Percentiles rank a stretch among this genome's conserved stretches.
phyloP scores from a whole-genome alignment of 2,329 filamentous ascomycete genomes.

The Paracamarosporium sp. region DNA sequence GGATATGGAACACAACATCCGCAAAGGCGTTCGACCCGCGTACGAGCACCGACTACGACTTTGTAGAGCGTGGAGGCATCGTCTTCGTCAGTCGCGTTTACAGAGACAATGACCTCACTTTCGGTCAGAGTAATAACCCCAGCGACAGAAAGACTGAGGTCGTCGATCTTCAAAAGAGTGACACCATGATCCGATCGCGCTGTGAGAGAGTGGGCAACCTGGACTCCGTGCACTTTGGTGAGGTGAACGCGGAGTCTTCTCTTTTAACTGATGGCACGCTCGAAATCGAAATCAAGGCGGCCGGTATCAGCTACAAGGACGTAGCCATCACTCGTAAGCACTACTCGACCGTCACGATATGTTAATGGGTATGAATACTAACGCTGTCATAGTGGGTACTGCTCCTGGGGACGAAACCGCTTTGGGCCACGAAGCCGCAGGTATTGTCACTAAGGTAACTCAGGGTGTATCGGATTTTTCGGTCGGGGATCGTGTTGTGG shows the following conservation, averaged over 20 bases:
- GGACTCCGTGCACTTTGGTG: conserved; percentile 14
- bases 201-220: conserved; percentile 17
- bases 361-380: too few relatives aligned
- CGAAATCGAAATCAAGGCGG: conserved; percentile 32
- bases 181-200: conserved; percentile 7
- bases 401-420: conserved; percentile 17
- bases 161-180: neutral
- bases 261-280: conserved; percentile 17
- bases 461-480: neutral
- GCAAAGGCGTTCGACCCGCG: neutral
- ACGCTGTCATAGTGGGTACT: conserved; percentile 34
- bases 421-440: conserved; percentile 19
- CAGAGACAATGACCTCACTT: conserved; percentile 8
- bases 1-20: neutral
- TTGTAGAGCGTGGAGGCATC: conserved; percentile 13
- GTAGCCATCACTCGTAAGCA: conserved; percentile 11
- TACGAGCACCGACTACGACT: conserved; percentile 8
- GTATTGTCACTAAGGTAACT: conserved; percentile 11
- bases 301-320: conserved; percentile 19
- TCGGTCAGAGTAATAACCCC: neutral
- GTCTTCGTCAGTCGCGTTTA: conserved; percentile 9
- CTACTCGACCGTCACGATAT: too few relatives aligned
- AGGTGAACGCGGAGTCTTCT: neutral
- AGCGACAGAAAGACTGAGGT: neutral
- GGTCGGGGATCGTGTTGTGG: conserved; percentile 4